Evolutionary conservation across 2,329 filamentous ascomycete species (phyloP), one percentile per base, ranked within the genome.

Genomic region (Aspergillus novoparasiticus): DNA sequence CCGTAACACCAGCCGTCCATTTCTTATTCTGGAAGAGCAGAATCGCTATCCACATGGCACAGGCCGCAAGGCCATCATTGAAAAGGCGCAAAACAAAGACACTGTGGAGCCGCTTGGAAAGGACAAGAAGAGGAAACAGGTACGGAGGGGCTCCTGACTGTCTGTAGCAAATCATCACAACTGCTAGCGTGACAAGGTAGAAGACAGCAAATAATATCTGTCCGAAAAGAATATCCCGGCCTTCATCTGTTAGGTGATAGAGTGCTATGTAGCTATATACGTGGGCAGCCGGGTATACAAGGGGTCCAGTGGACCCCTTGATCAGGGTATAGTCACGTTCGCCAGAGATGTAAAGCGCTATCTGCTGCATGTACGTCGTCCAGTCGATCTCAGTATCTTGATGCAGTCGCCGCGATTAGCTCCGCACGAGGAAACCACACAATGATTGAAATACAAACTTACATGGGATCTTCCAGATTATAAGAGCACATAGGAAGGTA

Each of bases 331-430:
- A 99, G 78, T 97, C 90, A 75, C 91, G 88, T 82, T 98, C 94
- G 73, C 95, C 95, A 21, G 87, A 84, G 53, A 94, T 81, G 73
- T 90, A 95, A 70, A 94, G 89, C 46, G 86, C 80, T 51, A 98
- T 85, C 74, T 99, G 95, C 76, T 97, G 86, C 94, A 99, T 98
- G 79, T 99, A 99, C 0, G 95, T 93, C 63, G 85, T 86, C 94
- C 94, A 99, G 80, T 99, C 95, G 73, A 99, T 99, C 79, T 99
- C 95, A 50, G 95, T 99, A 76, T 99, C 95, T 92, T 69, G 50
- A 21, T 57, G 58, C 85, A 69, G 50, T 68, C 65, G 55, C 65
- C 59, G 61, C 41, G 30, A 58, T 71, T 66, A 71, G 68, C 56
- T 61, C 28, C 36, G 43, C 53, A 36, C 57, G 58, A 64, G 46